Evolutionary conservation across 805 yeast species (phyloP), one percentile per base, ranked within the genome.

Genomic region (Starmerella lactis-condensi): DNA sequence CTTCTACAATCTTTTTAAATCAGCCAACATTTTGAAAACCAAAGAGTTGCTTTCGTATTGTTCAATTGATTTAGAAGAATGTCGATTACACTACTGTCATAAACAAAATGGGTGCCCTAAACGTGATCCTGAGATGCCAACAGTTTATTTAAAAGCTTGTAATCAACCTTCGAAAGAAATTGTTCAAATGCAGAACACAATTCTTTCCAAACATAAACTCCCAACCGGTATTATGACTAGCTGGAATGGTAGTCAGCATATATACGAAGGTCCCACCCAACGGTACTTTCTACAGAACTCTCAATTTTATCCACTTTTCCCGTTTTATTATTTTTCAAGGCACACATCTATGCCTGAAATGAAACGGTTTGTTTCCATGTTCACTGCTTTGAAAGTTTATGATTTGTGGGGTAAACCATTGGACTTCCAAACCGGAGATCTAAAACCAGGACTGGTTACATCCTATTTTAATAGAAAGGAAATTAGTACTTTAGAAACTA

Each of bases 291-390:
- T 30, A 10, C 28, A 34, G 17, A 5, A 8, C 6, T 23, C 26
- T 7, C n/a, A 9, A 16, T 37, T 5, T 31, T 45, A 12, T 38
- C 51, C 28, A 41, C 45, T 13, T 38, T 45, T 15, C 36, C 45
- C 34, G 7, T 48, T 29, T 35, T 39, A 31, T 45, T 43, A 36
- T 20, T 52, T 48, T 30, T 51, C 55, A 4, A 33, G 56, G 7
- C 57, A 52, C 29, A 47, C 56, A 4, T 52, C 56, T 1, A 38
- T 34, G 24, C 38, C 40, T 0, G 56, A 51, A 26, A 30, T 51
- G 8, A 5, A 31, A 14, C 29, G 31, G 6, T 38, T 52, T 5
- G 23, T 42, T 3, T 27, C 28, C 3, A 10, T 40, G 22, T 45
- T 52, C 29, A 27, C 36, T 3, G 22, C 22, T 3, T 17, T 18